Conservation (phyloP, 2,329 filamentous ascomycete species). For the Alternaria sp. region DNA sequence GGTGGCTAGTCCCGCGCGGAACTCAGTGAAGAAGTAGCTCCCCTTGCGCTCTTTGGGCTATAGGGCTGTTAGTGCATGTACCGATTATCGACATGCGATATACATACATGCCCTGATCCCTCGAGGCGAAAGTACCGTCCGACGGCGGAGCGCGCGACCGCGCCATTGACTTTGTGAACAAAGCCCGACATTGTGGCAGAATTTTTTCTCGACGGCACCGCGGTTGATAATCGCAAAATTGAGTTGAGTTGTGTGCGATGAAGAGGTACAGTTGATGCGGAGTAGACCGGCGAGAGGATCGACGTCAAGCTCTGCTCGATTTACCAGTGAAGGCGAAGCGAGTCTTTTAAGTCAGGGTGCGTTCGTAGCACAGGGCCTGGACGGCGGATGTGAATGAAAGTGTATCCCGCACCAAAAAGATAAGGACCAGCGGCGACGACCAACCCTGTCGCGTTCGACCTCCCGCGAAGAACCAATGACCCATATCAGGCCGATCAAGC, state of each 20-base stretch:
- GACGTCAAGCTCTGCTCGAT: conserved; percentile 10
- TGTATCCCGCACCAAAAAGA: conserved; percentile 40
- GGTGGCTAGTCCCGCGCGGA: conserved; percentile 81
- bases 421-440: conserved; percentile 38
- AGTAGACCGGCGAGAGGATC: conserved; percentile 12
- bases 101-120: conserved; percentile 78
- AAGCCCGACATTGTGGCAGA: conserved; percentile 38
- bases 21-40: conserved; percentile 80
- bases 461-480: conserved; percentile 12
- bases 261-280: conserved; percentile 2
- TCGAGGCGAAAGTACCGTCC: conserved; percentile 73
- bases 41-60: conserved; percentile 69
- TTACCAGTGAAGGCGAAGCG: conserved; percentile 10
- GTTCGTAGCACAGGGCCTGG: conserved; percentile 15
- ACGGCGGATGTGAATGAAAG: conserved; percentile 8
- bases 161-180: conserved; percentile 43
- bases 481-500: conserved; percentile 11
- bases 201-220: conserved; percentile 13
- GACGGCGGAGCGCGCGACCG: conserved; percentile 43
- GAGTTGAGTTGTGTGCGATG: background rate
- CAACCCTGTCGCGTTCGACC: conserved; percentile 9
- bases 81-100: background rate
- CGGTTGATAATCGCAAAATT: conserved; percentile 2
- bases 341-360: conserved; percentile 16
- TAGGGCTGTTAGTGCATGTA: conserved; percentile 7